Evolutionary conservation across 371 early-diverging fungal genomes (phyloP), one percentile per base, ranked within the genome.

Genomic region (Lichtheimia hyalospora): DNA sequence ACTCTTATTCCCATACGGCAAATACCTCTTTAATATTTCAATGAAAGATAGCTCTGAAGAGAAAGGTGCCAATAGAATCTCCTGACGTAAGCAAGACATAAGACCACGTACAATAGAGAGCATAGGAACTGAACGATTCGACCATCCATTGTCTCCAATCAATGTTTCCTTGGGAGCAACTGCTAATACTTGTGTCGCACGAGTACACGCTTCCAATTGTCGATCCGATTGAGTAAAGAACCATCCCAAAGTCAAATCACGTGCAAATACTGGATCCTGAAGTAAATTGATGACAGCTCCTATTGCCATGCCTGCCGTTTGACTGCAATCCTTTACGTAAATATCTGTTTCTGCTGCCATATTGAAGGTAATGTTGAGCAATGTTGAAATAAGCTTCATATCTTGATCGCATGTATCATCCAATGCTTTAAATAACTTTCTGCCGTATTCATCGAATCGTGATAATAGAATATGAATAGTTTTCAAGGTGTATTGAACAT

Each of bases 51-150:
- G n/a, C 5, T 52, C 43, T 41, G 53, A 10, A 20, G 73, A 66
- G 34, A 74, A 65, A 8, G 62, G 69, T 41, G 69, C 58, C 16
- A 82, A 68, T 2, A 79, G 63, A 0, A 83, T 75, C 6, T 82
- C 75, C 44, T 75, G 73, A 16, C 79, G 68, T 10, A 83, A 66
- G 50, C 77, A 80, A 12, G 86, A 83, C 13, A 83, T 71, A 40
- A 84, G 44, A 27, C 86, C 86, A 40, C 83, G 71, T 5, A 86
- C 76, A 5, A 83, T 64, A 24, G 75, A 77, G 4, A 86, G 51
- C 79, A 86, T 81, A 14, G 75, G 73, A 1, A 71, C 67, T 49
- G 76, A 69, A 7, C 69, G 71, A 23, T 56, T 64, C 4, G n/a
- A 52, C 83, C 79, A 81, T 14, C 74, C 69, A 16, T 40, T 20